Conservation (phyloP, 2,329 filamentous ascomycete species). For the Penicillium sp. region DNA sequence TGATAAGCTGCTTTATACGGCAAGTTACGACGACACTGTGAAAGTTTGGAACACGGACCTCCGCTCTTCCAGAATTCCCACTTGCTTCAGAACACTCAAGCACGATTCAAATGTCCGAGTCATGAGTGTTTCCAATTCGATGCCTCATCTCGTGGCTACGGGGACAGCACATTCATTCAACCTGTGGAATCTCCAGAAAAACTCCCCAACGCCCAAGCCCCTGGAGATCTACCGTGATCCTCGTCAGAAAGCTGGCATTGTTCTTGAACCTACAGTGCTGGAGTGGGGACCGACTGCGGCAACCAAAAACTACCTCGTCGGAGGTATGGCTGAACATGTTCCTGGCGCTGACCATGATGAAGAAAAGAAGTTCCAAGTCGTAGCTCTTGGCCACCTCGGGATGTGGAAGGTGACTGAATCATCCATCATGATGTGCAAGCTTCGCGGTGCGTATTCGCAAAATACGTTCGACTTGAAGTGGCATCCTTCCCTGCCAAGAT, state of each 20-base stretch:
- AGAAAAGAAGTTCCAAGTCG: slow-evolving; percentile 15
- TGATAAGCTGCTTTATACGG: slow-evolving; percentile 52
- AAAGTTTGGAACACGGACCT: slow-evolving; percentile 56
- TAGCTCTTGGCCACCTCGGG: slow-evolving; percentile 54
- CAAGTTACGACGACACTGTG: slow-evolving; percentile 57
- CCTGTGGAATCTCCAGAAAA: slow-evolving; percentile 40
- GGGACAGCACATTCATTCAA: slow-evolving; percentile 42
- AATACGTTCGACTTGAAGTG: slow-evolving; percentile 62
- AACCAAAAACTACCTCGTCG: slow-evolving; percentile 51
- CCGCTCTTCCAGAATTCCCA: slow-evolving; percentile 9
- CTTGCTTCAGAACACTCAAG: slow-evolving; percentile 39
- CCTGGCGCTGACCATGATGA: slow-evolving; percentile 25
- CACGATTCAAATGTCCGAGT: slow-evolving; percentile 55
- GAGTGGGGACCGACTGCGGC: slow-evolving; percentile 48
- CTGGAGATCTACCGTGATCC: slow-evolving; percentile 27
- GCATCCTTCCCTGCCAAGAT: slow-evolving; percentile 52
- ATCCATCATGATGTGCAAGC: slow-evolving; percentile 34
- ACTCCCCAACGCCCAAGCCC: slow-evolving; percentile 24
- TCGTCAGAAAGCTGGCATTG: slow-evolving; percentile 32
- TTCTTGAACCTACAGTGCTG: slow-evolving; percentile 48
- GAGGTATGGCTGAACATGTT: slow-evolving; percentile 54
- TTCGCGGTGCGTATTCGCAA: slow-evolving; percentile 48
- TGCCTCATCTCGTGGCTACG: slow-evolving; percentile 49
- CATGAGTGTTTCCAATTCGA: slow-evolving; percentile 48
- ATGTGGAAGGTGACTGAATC: slow-evolving; percentile 55